These are phyloP conservation scores for Pleoardoris graminearum DNA, from an alignment of 2,329 filamentous ascomycete species.

Conservation along the genomic window DNA sequence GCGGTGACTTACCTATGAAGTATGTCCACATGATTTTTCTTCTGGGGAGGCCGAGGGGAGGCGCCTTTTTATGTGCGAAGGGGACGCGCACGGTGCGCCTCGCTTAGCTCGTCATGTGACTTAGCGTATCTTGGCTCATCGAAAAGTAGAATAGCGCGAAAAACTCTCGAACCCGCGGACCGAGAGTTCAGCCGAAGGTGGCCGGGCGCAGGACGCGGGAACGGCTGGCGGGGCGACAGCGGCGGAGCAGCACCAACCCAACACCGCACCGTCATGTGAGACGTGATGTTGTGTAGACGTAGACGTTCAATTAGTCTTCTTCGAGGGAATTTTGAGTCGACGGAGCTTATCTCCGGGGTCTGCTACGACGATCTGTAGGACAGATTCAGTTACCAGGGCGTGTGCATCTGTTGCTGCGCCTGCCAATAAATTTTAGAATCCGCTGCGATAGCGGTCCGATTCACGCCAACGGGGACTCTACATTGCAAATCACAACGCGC, in stretches of 20 bases:
- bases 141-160: background rate
- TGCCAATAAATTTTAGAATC: constrained; percentile 4
- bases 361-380: no score
- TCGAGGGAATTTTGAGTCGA: background rate
- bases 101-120: constrained; percentile 1
- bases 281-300: background rate
- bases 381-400: no score
- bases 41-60: constrained; percentile 3
- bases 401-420: background rate
- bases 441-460: constrained; percentile 8
- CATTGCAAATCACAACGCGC: constrained; percentile 6
- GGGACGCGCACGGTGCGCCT: background rate
- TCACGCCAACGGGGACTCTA: constrained; percentile 27
- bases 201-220: constrained; percentile 3
- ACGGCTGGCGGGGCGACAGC: constrained; percentile 6
- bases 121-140: background rate
- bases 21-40: no score
- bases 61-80: background rate
- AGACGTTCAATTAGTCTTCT: background rate
- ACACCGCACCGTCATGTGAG: background rate
- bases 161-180: background rate
- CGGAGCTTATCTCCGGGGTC: background rate
- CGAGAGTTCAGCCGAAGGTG: background rate
- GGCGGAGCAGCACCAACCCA: constrained; percentile 2
- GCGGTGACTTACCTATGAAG: no score